Base-by-base conservation (phyloP, 768 basidiomycete species). In the Neoboletus brunneissimus region DNA sequence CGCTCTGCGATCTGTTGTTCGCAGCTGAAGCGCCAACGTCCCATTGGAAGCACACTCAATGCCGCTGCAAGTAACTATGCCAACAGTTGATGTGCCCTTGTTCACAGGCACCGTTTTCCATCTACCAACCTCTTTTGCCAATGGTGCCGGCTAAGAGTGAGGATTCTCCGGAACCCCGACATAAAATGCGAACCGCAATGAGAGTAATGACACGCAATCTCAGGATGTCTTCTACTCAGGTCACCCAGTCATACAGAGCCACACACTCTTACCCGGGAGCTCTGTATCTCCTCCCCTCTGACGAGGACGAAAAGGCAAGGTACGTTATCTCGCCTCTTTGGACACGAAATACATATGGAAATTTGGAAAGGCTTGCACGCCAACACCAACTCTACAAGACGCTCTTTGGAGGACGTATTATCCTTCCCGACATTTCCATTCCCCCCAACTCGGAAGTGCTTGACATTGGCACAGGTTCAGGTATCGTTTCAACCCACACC, bases 381-480 rank as follows among this genome's bases (percentile, higher is more conserved):
- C 66, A 67, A 52, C 54, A 68, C n/a, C 48, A 61, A 27, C 59
- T 60, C 11, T 67, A 57, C 51, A 65, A 56, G 40, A 49, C 31
- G 15, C 54, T 55, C 9, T 59, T 67, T 29, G 58, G 47, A 5
- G 60, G 59, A 7, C 63, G 61, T 13, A 49, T 63, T 8, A 43
- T 67, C 4, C 60, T 67, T 27, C 61, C 59, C 15, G 4, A 55
- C 6, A 20, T 56, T 8, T 44, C 51, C 0, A 46, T 67, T 32
- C 1, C 51, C n/a, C n/a, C 32, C 5, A 44, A 48, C 6, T 53
- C 56, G 5, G 56, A 65, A 32, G 54, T 67, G 4, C 57, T 67
- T 9, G 66, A 67, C 34, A 51, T 59, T n/a, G 66, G 66, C 37
- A 60, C 58, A 3, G 66, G 66, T 13, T 58, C 66, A 60, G 61